A percentile compares a stretch with the other conserved stretches of the same genome.
Evolutionary conservation across 495 filamentous ascomycete species (phyloP).

Genomic region (Penicillium simplicissimum): DNA sequence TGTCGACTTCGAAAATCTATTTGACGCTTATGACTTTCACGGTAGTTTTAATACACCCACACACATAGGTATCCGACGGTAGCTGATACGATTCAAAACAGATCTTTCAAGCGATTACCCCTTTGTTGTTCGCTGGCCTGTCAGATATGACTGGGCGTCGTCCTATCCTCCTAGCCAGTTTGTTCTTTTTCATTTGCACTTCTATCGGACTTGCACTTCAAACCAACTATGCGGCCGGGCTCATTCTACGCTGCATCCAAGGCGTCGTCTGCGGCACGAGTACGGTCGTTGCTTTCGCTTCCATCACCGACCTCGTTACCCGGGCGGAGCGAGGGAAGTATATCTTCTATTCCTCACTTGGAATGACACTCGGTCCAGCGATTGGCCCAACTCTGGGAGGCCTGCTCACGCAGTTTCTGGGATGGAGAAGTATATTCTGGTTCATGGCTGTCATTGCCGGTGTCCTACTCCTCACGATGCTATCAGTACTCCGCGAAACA

Average conservation of each 20-base stretch:
- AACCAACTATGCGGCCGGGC: not conserved
- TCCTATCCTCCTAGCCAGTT: conserved; percentile 33
- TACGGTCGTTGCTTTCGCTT: conserved; percentile 29
- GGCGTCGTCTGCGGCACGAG: not conserved
- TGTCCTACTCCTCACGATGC: conserved; percentile 17
- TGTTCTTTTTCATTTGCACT: conserved; percentile 1
- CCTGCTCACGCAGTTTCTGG: too few relatives aligned
- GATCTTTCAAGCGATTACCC: conserved; percentile 43
- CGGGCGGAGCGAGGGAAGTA: conserved; percentile 39
- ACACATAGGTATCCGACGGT: not conserved
- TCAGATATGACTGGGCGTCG: conserved; percentile 42
- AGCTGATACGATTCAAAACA: conserved; percentile 4
- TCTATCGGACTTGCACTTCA: conserved; percentile 6
- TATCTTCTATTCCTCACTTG: conserved; percentile 27
- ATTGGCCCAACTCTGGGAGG: too few relatives aligned
- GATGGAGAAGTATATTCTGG: too few relatives aligned
- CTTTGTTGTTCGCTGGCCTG: conserved; percentile 38
- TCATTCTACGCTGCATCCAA: conserved; percentile 11
- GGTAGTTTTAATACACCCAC: conserved; percentile 12
- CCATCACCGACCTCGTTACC: conserved; percentile 37
- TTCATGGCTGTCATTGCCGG: too few relatives aligned
- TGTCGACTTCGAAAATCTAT: conserved; percentile 34
- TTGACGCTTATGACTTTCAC: conserved; percentile 39
- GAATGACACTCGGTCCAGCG: too few relatives aligned
- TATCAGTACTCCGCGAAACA: conserved; percentile 33